Percentiles rank a stretch among this genome's conserved stretches.
These are phyloP conservation scores for Eucalyptus grandis DNA, from an alignment of 345 rosid genomes.

Conservation along the genomic window DNA sequence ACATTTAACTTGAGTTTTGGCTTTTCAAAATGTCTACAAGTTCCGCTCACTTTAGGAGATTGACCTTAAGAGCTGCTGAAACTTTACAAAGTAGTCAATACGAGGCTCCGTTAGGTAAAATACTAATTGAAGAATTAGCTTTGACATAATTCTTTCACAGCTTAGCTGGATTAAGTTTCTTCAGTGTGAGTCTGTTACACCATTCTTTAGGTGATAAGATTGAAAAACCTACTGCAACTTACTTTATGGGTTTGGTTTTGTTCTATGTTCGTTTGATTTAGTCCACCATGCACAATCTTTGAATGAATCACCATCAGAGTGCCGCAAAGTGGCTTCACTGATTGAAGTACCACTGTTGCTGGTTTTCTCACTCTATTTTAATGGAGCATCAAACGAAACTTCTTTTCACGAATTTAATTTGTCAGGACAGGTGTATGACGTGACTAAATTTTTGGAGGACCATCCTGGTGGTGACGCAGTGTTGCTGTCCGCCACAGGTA, in stretches of 20 bases:
- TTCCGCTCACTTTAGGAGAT: background rate
- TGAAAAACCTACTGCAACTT: background rate
- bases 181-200: background rate
- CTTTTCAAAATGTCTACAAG: background rate
- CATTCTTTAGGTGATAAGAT: background rate
- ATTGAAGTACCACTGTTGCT: background rate
- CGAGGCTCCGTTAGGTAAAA: background rate
- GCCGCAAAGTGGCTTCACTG: background rate
- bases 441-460: constrained; percentile 68
- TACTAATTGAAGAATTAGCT: background rate
- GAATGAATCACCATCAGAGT: background rate
- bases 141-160: background rate
- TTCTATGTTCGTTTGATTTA: background rate
- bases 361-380: background rate
- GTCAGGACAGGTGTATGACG: constrained; percentile 46
- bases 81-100: background rate
- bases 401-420: background rate
- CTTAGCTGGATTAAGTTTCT: background rate
- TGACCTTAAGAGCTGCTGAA: background rate
- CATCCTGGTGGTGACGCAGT: constrained; percentile 84
- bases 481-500: constrained; percentile 59
- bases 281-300: background rate
- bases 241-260: background rate
- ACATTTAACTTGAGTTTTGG: background rate
- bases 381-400: background rate